phyloP scores from a whole-genome alignment of 208 protist species.

The Tritrichomonas musculus region DNA sequence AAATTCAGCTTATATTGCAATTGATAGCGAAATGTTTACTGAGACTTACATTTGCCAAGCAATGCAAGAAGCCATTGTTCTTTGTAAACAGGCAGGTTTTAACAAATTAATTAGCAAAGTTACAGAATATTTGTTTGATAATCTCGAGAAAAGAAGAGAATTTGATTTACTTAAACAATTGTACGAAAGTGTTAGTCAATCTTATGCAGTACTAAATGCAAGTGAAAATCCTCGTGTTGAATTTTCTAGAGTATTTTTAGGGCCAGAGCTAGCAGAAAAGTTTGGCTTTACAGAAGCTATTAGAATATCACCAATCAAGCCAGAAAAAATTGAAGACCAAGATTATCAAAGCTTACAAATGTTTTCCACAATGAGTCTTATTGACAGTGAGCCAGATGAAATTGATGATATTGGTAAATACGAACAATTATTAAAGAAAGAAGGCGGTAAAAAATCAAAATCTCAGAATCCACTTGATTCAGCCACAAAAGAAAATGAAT shows the following conservation, averaged over 20 bases:
- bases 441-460: not conserved
- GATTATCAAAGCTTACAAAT: too few species aligned
- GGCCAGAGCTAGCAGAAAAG: too few species aligned
- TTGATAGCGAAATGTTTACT: not conserved
- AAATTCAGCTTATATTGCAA: not conserved
- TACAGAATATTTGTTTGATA: not conserved
- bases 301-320: too few species aligned
- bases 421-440: too few species aligned
- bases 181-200: not conserved
- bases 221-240: not conserved
- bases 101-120: not conserved
- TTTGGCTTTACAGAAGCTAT: too few species aligned
- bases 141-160: not conserved
- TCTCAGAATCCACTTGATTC: too few species aligned
- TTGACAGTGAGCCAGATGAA: too few species aligned
- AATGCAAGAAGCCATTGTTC: not conserved
- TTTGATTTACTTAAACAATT: not conserved
- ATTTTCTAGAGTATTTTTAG: not conserved
- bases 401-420: too few species aligned
- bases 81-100: not conserved
- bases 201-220: not conserved
- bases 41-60: not conserved
- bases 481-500: not conserved
- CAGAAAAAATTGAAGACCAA: too few species aligned
- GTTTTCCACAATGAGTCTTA: not conserved